Conservation (phyloP, 2,329 filamentous ascomycete species). For the Penicillium sp. region DNA sequence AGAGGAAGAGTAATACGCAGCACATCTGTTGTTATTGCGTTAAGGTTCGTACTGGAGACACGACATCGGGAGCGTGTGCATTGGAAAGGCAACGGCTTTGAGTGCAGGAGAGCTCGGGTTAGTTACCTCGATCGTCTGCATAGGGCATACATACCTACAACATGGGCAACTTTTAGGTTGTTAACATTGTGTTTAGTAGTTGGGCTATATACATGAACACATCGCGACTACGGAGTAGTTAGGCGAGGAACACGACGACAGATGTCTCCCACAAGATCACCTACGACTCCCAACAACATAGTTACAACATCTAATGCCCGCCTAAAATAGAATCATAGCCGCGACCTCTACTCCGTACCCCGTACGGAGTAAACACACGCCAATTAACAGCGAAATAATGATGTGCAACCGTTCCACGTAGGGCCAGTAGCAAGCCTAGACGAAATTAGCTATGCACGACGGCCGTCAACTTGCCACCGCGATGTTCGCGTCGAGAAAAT, state of each 20-base stretch:
- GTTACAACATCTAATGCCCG: too few relatives aligned
- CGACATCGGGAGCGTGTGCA: slow-evolving; percentile 3
- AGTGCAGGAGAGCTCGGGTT: not conserved
- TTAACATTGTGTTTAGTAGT: too few relatives aligned
- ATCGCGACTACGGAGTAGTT: too few relatives aligned
- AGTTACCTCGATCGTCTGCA: not conserved
- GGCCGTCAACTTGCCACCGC: not conserved
- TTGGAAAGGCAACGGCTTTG: not conserved
- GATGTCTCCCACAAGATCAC: too few relatives aligned
- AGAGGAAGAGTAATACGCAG: slow-evolving; percentile 1
- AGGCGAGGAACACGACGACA: too few relatives aligned
- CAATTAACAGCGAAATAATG: not conserved
- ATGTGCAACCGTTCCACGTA: not conserved
- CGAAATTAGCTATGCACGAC: not conserved
- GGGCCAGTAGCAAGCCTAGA: not conserved
- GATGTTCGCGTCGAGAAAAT: slow-evolving; percentile 1
- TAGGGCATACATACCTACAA: too few relatives aligned
- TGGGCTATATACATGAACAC: too few relatives aligned
- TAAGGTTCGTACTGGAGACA: not conserved
- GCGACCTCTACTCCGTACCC: not conserved
- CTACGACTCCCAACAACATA: too few relatives aligned
- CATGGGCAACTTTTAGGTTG: too few relatives aligned
- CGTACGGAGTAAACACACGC: not conserved
- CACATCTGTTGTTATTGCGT: not conserved
- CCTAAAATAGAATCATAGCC: not conserved